phyloP scores from a whole-genome alignment of 1,284 basidiomycete genomes.

The Chalciporus sp. region DNA sequence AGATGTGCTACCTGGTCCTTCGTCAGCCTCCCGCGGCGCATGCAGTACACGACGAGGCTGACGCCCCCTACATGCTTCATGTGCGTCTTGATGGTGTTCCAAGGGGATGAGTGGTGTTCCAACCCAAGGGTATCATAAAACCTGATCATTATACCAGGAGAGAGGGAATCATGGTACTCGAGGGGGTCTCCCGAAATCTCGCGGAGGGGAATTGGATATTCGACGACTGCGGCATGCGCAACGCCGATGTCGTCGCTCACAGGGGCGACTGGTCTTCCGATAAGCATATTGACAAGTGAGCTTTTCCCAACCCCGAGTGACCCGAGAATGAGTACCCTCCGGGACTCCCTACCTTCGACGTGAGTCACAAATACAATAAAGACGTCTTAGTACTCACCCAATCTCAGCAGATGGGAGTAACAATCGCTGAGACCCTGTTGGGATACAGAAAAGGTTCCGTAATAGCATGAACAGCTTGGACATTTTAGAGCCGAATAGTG shows the following conservation, averaged over 20 bases:
- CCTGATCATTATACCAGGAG: conserved; percentile 10
- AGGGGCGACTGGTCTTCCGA: conserved; percentile 23
- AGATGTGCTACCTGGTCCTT: conserved; percentile 22
- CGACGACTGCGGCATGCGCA: conserved; percentile 20
- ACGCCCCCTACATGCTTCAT: conserved; percentile 17
- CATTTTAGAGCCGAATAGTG: not conserved
- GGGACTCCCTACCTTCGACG: conserved; percentile 9
- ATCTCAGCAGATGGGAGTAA: not conserved
- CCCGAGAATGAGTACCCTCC: conserved; percentile 27
- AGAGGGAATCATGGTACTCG: not conserved
- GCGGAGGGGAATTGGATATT: conserved; percentile 13
- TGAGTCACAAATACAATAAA: conserved; percentile 3
- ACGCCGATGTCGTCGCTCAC: conserved; percentile 25
- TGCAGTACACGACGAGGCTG: conserved; percentile 29
- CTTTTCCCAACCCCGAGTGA: conserved; percentile 33
- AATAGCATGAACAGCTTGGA: not conserved
- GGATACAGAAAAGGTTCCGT: not conserved
- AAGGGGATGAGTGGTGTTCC: conserved; percentile 24
- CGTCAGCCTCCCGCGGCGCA: conserved; percentile 27
- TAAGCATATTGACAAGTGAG: conserved; percentile 31
- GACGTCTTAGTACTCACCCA: conserved; percentile 14
- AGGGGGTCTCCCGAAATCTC: conserved; percentile 7
- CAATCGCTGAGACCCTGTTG: not conserved
- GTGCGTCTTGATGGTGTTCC: conserved; percentile 14
- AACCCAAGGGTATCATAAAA: conserved; percentile 28